Evolutionary conservation across 2,329 filamentous ascomycete species (phyloP).

Genomic region (Rhynchosporium agropyri): DNA sequence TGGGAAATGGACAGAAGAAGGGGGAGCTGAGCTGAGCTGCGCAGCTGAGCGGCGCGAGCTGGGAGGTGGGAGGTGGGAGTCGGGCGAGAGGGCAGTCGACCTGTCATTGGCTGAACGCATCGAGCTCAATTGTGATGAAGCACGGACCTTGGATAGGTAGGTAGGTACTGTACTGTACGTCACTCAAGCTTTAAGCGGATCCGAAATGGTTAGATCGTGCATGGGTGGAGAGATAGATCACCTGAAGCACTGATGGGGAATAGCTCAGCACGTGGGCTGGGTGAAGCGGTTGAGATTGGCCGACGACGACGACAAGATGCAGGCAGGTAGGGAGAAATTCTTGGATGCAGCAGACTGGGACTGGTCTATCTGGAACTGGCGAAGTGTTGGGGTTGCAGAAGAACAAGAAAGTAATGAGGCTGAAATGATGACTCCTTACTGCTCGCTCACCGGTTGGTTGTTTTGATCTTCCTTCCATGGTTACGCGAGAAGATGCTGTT

Average conservation of each 20-base stretch:
- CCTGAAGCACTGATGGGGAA: neutral
- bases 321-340: too few species aligned
- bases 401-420: too few species aligned
- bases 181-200: slow-evolving; percentile 6
- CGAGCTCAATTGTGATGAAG: neutral
- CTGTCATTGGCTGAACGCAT: slow-evolving; percentile 11
- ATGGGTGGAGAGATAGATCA: neutral
- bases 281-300: neutral
- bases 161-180: neutral
- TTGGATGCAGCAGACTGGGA: too few species aligned
- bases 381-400: too few species aligned
- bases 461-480: too few species aligned
- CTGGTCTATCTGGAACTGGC: too few species aligned
- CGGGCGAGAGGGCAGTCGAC: slow-evolving; percentile 6
- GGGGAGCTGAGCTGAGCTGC: neutral
- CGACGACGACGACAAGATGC: neutral
- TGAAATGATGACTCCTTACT: too few species aligned
- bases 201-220: neutral
- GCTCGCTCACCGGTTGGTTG: too few species aligned
- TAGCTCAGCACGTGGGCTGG: slow-evolving; percentile 18
- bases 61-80: neutral
- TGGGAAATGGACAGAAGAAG: slow-evolving; percentile 10
- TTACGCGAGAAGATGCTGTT: too few species aligned
- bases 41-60: neutral
- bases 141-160: neutral